These are phyloP conservation scores for Cynanchum wilfordii DNA, from an alignment of 257 asterid species.

Conservation along the genomic window DNA sequence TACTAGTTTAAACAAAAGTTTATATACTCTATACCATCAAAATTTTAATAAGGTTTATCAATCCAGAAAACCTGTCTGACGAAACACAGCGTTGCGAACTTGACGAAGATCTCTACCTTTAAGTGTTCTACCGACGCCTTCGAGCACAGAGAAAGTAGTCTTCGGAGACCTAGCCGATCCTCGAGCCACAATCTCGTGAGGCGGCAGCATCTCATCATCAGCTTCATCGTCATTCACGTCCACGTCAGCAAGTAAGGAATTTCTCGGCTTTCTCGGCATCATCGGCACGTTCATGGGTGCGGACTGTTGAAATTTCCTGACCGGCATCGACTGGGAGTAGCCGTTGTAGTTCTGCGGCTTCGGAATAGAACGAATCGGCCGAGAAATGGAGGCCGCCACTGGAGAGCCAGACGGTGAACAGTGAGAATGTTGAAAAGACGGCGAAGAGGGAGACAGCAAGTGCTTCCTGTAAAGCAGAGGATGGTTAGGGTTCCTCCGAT, in stretches of 20 bases:
- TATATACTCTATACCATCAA: constrained; percentile 1
- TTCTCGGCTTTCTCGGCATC: constrained; percentile 42
- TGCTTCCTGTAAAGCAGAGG: constrained; percentile 40
- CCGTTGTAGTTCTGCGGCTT: constrained; percentile 38
- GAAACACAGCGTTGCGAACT: constrained; percentile 87
- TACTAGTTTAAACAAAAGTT: not conserved
- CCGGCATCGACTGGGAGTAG: constrained; percentile 55
- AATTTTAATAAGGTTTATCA: constrained; percentile 6
- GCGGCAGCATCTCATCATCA: constrained; percentile 80
- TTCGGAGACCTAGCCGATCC: constrained; percentile 44
- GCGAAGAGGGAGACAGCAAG: constrained; percentile 33
- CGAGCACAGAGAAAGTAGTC: constrained; percentile 67
- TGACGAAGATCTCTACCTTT: constrained; percentile 90
- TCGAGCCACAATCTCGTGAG: constrained; percentile 79
- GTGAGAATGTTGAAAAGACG: constrained; percentile 6
- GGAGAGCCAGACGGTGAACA: constrained; percentile 20
- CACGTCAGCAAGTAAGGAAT: constrained; percentile 22
- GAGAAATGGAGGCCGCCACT: constrained; percentile 27
- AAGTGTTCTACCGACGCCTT: constrained; percentile 81
- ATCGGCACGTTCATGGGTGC: constrained; percentile 73
- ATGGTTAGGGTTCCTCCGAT: constrained; percentile 25
- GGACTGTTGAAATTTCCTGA: constrained; percentile 57
- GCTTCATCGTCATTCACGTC: constrained; percentile 39
- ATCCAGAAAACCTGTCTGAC: constrained; percentile 78
- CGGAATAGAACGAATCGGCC: constrained; percentile 50